Conservation (phyloP, 768 basidiomycete genomes). For the Hypholoma fasciculare region DNA sequence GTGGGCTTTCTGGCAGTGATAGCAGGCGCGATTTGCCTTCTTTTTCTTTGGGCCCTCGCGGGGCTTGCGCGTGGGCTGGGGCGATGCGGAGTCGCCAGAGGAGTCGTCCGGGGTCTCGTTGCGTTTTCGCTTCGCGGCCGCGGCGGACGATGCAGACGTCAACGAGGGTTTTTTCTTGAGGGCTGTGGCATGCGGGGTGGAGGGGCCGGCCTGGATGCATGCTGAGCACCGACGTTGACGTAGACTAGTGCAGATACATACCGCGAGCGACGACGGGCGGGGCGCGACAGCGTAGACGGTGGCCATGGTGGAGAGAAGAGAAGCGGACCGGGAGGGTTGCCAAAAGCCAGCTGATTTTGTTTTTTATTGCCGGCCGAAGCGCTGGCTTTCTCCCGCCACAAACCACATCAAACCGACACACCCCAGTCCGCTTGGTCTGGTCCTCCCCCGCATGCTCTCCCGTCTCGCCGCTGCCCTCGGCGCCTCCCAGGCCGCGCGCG, state of each 20-base stretch:
- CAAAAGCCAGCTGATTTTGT: conserved; percentile 23
- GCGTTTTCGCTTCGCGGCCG: conserved; percentile 58
- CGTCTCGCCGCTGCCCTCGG: conserved; percentile 33
- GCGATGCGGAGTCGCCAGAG: conserved; percentile 42
- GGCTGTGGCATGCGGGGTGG: conserved; percentile 25
- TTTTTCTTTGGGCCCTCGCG: conserved; percentile 89
- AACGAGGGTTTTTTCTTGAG: conserved; percentile 39
- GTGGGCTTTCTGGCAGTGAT: conserved; percentile 96
- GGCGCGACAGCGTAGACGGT: conserved; percentile 38
- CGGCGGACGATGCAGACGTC: conserved; percentile 9
- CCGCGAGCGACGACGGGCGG: conserved; percentile 31
- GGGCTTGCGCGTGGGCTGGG: conserved; percentile 47
- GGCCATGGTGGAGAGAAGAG: conserved; percentile 28
- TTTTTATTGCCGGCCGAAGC: conserved; percentile 26
- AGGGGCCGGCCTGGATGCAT: conserved; percentile 39
- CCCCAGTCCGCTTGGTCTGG: conserved; percentile 9
- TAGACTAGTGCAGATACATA: conserved; percentile 27
- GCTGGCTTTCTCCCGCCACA: conserved; percentile 16
- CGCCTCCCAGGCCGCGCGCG: conserved; percentile 33
- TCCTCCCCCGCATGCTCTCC: conserved; percentile 22
- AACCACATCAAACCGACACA: conserved; percentile 19
- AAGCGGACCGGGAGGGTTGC: conserved; percentile 30
- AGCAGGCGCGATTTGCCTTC: conserved; percentile 92
- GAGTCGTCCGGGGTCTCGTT: conserved; percentile 59
- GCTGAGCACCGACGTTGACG: conserved; percentile 29